Conservation (phyloP, 1,139 yeast genomes). For the Wickerhamiella infanticola region DNA sequence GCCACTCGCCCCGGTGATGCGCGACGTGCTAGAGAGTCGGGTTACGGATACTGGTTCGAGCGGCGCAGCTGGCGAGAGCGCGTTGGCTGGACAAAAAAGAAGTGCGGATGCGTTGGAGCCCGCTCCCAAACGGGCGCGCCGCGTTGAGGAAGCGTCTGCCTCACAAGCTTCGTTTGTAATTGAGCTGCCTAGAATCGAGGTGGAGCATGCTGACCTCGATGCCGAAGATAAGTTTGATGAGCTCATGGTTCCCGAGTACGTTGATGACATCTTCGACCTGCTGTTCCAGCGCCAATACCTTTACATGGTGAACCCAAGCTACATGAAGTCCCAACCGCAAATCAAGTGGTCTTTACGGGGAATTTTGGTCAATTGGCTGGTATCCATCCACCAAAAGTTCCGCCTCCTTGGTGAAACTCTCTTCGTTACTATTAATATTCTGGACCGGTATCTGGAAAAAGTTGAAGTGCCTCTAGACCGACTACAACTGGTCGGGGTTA, state of each 20-base stretch:
- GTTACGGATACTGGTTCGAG: neutral
- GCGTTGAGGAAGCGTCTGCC: neutral
- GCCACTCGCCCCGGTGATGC: neutral
- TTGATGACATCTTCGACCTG: slow-evolving; percentile 69
- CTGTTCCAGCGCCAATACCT: slow-evolving; percentile 56
- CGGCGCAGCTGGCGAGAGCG: neutral
- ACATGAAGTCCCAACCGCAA: slow-evolving; percentile 58
- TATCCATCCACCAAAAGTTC: slow-evolving; percentile 79
- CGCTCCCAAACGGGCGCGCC: neutral
- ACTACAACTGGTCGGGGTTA: slow-evolving; percentile 80
- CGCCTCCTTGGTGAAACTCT: slow-evolving; percentile 82
- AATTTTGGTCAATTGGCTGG: slow-evolving; percentile 87
- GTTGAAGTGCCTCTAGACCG: slow-evolving; percentile 72
- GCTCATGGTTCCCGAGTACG: slow-evolving; percentile 88
- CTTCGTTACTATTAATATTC: slow-evolving; percentile 71
- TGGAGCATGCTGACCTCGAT: slow-evolving; percentile 59
- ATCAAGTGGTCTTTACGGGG: slow-evolving; percentile 62
- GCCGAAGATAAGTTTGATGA: slow-evolving; percentile 89
- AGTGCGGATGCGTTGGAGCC: neutral
- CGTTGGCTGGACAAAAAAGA: neutral
- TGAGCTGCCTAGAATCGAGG: neutral
- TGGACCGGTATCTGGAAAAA: slow-evolving; percentile 78
- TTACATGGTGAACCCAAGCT: slow-evolving; percentile 67
- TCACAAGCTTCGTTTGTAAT: neutral
- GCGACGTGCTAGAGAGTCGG: neutral